These are phyloP conservation scores for Metschnikowia cubensis DNA, from an alignment of 805 yeast genomes.

Conservation along the genomic window DNA sequence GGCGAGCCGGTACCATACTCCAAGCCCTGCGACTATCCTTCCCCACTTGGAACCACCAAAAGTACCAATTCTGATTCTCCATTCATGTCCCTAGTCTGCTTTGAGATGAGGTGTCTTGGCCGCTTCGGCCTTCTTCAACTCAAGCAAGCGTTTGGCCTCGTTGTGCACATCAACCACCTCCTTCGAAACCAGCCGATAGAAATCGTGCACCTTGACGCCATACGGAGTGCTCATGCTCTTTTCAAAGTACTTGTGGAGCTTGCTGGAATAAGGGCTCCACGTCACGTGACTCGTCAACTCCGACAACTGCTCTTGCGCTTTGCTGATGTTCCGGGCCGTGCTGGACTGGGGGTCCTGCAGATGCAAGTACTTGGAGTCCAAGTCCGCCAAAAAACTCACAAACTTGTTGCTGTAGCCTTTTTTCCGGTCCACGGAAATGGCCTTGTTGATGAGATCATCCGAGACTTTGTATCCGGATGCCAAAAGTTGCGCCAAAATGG, in stretches of 20 bases:
- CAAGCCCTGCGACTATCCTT: no score
- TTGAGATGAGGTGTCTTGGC: no score
- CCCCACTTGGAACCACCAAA: no score
- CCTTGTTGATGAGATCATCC: constrained; percentile 57
- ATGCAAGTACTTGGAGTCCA: constrained; percentile 59
- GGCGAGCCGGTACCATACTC: no score
- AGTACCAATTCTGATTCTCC: no score
- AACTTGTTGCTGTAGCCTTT: constrained; percentile 59
- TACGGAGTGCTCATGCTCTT: constrained; percentile 42
- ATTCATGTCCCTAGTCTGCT: no score
- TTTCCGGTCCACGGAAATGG: constrained; percentile 59
- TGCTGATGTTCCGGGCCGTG: constrained; percentile 28
- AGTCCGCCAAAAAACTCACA: constrained; percentile 47
- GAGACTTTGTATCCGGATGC: constrained; percentile 68
- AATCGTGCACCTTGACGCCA: constrained; percentile 59
- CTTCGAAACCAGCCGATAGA: constrained; percentile 52
- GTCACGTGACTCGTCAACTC: constrained; percentile 34
- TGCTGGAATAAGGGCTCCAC: constrained; percentile 30
- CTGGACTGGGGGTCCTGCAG: constrained; percentile 49
- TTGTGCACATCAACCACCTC: constrained; percentile 64
- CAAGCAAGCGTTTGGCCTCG: constrained; percentile 71
- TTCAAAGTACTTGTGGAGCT: constrained; percentile 44
- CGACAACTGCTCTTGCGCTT: constrained; percentile 26
- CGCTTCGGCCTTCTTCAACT: constrained; percentile 34
- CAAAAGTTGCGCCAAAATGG: constrained; percentile 71